These are phyloP conservation scores for Kodamaea jinghongensis DNA, from an alignment of 805 yeast species.

Conservation along the genomic window DNA sequence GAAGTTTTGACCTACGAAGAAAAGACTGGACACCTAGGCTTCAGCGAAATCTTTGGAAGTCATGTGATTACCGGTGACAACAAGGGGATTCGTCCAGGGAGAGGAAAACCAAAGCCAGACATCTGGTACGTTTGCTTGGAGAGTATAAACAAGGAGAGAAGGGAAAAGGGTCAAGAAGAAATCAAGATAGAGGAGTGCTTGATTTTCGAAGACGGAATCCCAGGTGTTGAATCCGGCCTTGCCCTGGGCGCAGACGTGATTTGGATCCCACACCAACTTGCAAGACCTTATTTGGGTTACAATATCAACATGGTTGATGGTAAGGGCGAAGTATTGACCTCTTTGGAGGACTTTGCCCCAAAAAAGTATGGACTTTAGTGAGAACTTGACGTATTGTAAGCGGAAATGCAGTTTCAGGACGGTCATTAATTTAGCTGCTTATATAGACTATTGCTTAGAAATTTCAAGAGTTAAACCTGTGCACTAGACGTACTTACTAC, in stretches of 20 bases:
- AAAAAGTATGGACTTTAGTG: conserved; percentile 3
- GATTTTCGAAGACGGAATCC: conserved; percentile 92
- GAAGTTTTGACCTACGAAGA: conserved; percentile 54
- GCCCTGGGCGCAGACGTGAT: conserved; percentile 83
- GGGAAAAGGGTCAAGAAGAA: conserved; percentile 35
- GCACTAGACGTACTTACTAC: no score
- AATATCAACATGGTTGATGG: conserved; percentile 49
- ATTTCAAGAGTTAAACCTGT: no score
- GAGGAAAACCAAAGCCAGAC: conserved; percentile 93
- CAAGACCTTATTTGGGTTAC: conserved; percentile 52
- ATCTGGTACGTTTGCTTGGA: conserved; percentile 84
- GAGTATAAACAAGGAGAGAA: conserved; percentile 58
- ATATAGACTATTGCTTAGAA: no score
- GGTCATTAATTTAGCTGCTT: no score
- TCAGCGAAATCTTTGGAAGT: conserved; percentile 47
- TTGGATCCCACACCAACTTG: conserved; percentile 90
- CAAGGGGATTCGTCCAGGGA: conserved; percentile 72
- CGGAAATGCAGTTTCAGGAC: no score
- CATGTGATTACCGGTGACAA: conserved; percentile 90
- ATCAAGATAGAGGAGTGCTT: conserved; percentile 77
- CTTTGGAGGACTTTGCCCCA: conserved; percentile 47
- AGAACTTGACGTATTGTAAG: no score
- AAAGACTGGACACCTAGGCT: conserved; percentile 66
- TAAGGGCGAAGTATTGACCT: conserved; percentile 54
- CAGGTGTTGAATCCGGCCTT: conserved; percentile 84